Percentiles rank a stretch among this genome's conserved stretches.
Conservation (phyloP, 768 basidiomycete species). For the Amanita polypyramis region DNA sequence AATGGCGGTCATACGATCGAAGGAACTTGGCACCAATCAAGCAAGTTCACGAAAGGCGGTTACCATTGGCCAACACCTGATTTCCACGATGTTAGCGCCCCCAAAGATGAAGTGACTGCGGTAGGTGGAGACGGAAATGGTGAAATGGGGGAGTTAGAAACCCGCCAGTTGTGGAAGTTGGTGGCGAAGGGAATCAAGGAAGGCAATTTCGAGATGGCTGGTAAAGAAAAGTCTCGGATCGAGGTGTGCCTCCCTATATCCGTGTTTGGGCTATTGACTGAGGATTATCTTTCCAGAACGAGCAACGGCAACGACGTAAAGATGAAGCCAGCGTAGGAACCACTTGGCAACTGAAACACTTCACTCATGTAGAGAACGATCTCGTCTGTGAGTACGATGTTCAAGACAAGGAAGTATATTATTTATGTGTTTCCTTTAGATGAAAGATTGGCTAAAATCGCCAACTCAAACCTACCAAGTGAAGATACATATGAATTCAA, state of each 20-base stretch:
- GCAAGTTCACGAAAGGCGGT: slow-evolving; percentile 35
- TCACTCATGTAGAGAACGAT: slow-evolving; percentile 59
- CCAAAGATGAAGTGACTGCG: slow-evolving; percentile 70
- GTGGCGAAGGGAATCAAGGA: slow-evolving; percentile 88
- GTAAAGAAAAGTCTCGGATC: slow-evolving; percentile 78
- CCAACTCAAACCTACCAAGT: slow-evolving; percentile 52
- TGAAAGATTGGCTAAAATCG: slow-evolving; percentile 50
- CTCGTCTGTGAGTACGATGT: slow-evolving; percentile 47
- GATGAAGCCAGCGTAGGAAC: slow-evolving; percentile 70
- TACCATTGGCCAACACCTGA: slow-evolving; percentile 21
- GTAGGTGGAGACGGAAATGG: slow-evolving; percentile 42
- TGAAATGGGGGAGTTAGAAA: slow-evolving; percentile 77
- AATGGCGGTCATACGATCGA: slow-evolving; percentile 44
- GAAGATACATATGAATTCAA: slow-evolving; percentile 74
- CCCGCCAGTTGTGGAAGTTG: slow-evolving; percentile 69
- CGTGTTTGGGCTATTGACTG: not conserved
- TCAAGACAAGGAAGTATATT: not conserved
- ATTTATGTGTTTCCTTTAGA: slow-evolving; percentile 28
- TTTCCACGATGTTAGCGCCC: slow-evolving; percentile 71
- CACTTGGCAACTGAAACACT: slow-evolving; percentile 72
- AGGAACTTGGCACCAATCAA: slow-evolving; percentile 71
- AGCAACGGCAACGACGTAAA: slow-evolving; percentile 80
- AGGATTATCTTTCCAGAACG: slow-evolving; percentile 46
- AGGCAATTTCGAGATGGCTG: slow-evolving; percentile 88
- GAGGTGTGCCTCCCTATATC: slow-evolving; percentile 45